Evolutionary conservation across 345 rosid species (phyloP), one percentile per base, ranked within the genome.

Genomic region (Eucalyptus sideroxylon): DNA sequence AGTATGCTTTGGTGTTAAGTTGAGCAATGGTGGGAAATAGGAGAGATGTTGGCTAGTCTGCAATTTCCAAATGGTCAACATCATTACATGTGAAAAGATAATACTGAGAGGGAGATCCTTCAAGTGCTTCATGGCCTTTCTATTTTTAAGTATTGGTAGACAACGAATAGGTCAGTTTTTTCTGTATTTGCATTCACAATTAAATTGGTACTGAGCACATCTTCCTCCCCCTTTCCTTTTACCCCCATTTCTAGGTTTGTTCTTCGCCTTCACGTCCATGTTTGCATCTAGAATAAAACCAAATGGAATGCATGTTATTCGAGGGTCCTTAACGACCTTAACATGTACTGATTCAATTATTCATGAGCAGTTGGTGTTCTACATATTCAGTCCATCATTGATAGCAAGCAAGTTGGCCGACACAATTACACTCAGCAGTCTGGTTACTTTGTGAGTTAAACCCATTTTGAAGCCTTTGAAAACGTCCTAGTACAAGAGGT

Each of bases 401-500:
- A 87, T 93, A 16, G 83, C 86, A 19, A 87, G 91, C 93, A 87
- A 62, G 55, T 88, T 93, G 81, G 90, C 92, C 31, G 89, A 92
- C 42, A 89, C 92, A 21, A 88, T 90, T 45, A 90, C 91, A 16
- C 16, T 88, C 44, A 53, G 87, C 86, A 90, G 53, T 87, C 30
- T 93, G 67, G 60, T 31, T 45, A 93, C 85, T 55, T 86, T 93
- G 93, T 92, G 88, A 93, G 92, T 92, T 89, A 77, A 81, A 55
- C 31, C 50, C 56, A 67, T 65, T 26, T 37, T 47, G 82, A 85
- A 87, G 67, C 44, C 30, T 16, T 13, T 27, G 11, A 9, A 40
- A 87, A 30, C 83, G 42, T 23, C 50, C 81, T 55, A 45, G 37
- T 40, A 44, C 45, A 40, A 23, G 23, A 49, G 21, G 4, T 34